Evolutionary conservation across 352 stramenopile species (phyloP).

Genomic region (Phytophthora agathidicida): DNA sequence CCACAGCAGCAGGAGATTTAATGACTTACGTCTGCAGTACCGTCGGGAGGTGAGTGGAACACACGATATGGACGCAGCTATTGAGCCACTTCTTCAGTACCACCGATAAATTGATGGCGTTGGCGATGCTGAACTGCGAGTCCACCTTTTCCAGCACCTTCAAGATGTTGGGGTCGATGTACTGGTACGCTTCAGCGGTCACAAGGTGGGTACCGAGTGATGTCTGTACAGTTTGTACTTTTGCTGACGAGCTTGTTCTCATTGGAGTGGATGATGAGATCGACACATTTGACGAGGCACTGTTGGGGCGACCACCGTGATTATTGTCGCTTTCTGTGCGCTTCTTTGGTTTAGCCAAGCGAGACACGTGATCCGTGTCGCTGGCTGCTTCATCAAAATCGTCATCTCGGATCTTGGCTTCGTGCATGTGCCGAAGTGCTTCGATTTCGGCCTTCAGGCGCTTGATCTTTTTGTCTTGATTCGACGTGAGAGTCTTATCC

Average conservation of each 20-base stretch:
- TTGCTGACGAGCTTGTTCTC: constrained; percentile 8
- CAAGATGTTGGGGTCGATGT: constrained; percentile 82
- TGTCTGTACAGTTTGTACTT: constrained; percentile 12
- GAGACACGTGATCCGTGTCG: constrained; percentile 19
- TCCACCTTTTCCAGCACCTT: constrained; percentile 86
- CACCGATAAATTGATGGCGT: constrained; percentile 66
- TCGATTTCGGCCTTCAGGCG: constrained; percentile 72
- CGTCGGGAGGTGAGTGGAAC: constrained; percentile 50
- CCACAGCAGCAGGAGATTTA: constrained; percentile 6
- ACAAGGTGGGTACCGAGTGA: constrained; percentile 33
- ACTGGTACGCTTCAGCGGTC: constrained; percentile 57
- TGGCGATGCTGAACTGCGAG: constrained; percentile 86
- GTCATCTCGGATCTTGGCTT: constrained; percentile 41
- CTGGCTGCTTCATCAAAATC: constrained; percentile 28
- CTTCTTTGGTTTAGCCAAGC: constrained; percentile 16
- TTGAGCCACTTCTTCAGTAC: constrained; percentile 84
- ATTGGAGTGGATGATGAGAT: constrained; percentile 26
- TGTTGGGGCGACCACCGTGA: constrained; percentile 15
- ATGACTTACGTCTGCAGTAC: constrained; percentile 39
- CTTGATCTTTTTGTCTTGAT: constrained; percentile 78
- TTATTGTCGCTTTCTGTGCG: neutral
- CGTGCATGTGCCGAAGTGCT: constrained; percentile 74
- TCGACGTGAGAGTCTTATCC: constrained; percentile 57
- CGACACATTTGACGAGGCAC: constrained; percentile 24
- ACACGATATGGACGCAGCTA: constrained; percentile 62